Evolutionary conservation across 345 rosid species (phyloP).

Genomic region (Pistacia vera): DNA sequence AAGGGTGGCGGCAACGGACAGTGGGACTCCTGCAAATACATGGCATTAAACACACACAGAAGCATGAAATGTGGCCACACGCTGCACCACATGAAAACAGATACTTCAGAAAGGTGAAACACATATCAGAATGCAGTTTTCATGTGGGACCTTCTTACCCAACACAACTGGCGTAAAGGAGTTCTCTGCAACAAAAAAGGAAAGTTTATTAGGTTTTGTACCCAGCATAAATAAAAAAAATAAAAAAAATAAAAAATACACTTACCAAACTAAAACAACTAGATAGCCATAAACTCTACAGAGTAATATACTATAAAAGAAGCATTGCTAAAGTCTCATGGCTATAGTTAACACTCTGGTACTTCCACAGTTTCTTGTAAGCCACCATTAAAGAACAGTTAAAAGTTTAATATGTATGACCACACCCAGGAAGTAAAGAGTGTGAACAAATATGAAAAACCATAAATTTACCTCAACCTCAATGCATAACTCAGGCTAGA

Average conservation of each 20-base stretch:
- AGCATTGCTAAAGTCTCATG: background rate
- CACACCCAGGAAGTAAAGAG: background rate
- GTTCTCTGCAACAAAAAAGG: conserved; percentile 39
- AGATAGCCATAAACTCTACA: background rate
- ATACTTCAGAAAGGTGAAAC: background rate
- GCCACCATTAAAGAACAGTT: background rate
- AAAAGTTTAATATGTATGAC: background rate
- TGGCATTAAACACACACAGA: conserved; percentile 36
- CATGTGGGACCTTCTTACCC: conserved; percentile 31
- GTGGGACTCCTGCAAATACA: conserved; percentile 26
- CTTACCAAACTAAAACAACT: background rate
- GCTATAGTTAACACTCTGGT: background rate
- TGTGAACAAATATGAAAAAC: background rate
- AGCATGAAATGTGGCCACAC: conserved; percentile 45
- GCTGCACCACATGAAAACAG: conserved; percentile 26
- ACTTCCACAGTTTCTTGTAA: background rate
- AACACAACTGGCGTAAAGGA: conserved; percentile 51
- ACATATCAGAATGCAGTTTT: conserved; percentile 7
- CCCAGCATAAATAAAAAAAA: background rate
- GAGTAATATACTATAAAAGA: background rate
- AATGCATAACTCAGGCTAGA: background rate
- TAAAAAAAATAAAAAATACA: too few relatives aligned
- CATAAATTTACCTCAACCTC: background rate
- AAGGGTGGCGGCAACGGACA: conserved; percentile 40
- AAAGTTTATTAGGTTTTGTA: conserved; percentile 9